Conservation (phyloP, 257 asterid species). For the Knoxia roxburghii region DNA sequence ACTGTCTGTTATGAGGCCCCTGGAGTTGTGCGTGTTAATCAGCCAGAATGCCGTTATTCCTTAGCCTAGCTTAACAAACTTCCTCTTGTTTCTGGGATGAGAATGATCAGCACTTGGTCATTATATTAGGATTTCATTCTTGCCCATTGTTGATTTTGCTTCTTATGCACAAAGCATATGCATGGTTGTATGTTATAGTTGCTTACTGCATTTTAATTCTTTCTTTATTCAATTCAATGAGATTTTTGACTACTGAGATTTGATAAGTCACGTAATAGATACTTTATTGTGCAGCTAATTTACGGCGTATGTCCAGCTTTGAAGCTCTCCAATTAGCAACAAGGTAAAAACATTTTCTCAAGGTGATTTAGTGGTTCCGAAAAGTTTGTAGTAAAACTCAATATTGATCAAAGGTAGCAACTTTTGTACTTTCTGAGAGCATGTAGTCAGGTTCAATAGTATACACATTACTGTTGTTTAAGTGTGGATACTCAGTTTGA, state of each 20-base stretch:
- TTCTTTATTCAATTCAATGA: not conserved
- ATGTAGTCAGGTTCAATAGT: not conserved
- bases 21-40: not conserved
- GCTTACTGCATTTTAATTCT: not conserved
- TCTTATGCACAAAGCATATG: not conserved
- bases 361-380: not conserved
- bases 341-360: constrained; percentile 35
- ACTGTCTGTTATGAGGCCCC: not conserved
- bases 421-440: not conserved
- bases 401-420: not conserved
- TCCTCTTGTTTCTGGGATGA: constrained; percentile 2
- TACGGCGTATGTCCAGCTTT: constrained; percentile 41
- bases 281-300: constrained; percentile 39
- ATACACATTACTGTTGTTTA: not conserved
- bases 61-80: not conserved
- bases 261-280: constrained; percentile 14
- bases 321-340: constrained; percentile 53
- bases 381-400: not conserved
- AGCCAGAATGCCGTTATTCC: not conserved
- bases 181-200: not conserved
- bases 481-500: not conserved
- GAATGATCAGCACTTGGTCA: not conserved
- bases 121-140: not conserved
- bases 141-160: not conserved
- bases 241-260: not conserved